Base-by-base conservation (phyloP, 306 rosid genomes). In the Chamaecrista fasciculata region DNA sequence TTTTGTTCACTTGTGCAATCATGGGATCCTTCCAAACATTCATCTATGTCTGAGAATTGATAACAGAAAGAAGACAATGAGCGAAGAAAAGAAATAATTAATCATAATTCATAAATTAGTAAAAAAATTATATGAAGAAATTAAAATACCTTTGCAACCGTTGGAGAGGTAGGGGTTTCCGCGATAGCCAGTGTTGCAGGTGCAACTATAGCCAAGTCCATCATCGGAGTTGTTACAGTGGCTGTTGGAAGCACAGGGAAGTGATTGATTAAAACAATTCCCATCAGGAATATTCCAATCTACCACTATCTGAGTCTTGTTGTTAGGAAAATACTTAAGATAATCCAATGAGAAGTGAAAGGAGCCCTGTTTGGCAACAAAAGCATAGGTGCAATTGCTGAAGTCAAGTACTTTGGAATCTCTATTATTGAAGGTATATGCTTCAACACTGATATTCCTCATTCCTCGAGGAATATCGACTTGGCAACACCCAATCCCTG, bases 221-320 rank as follows among this genome's bases (percentile, higher is more conserved):
- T 39, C 39, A 4, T 11, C 40, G 1, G 14, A 16, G 7, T 36
- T 16, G 1, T 7, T 0, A 52, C 71, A 76, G 0, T 0, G 0
- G 8, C 64, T 74, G 10, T 78, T 71, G 0, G 2, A 8, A 4
- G 52, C 14, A 39, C 83, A 77, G 3, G 72, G 11, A 39, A 36
- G 37, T 5, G 50, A 7, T 18, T 29, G 0, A n/a, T 16, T 1
- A 8, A 0, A 15, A 49, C 87, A 80, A 3, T 67, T 57, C 7
- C 25, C n/a, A 6, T 57, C 43, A 10, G 71, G 71, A 49, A 80
- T 40, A 8, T 68, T 50, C 88, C 88, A 84, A 50, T 80, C 78
- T 2, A 80, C 43, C 20, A 80, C 83, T 11, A 25, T 0, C 0
- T 61, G 77, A 9, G 49, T 36, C 18, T 0, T 0, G 0, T 53